Base-by-base conservation (phyloP, 176 grass and related monocot species). In the Ananas comosus region DNA sequence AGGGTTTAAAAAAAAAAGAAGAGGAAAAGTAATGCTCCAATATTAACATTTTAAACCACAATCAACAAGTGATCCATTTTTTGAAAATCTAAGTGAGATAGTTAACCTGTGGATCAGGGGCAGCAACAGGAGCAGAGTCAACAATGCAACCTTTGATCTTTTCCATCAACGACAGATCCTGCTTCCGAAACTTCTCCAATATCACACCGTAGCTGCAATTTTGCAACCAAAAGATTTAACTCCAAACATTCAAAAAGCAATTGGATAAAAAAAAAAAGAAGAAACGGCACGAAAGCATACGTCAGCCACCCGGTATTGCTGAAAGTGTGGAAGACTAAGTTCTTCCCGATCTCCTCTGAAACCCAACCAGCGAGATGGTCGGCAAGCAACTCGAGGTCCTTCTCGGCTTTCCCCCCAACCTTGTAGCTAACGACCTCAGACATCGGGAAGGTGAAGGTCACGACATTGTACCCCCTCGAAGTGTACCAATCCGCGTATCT, bases 251-350 rank as follows among this genome's bases (percentile, higher is more conserved):
- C 49, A 54, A 29, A 2, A 21, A 25, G 8, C 42, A 48, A 67
- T n/a, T 47, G 21, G 1, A 3, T 2, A 11, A 68, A 75, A 66
- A 17, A 42, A 3, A 11, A 70, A 48, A 69, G 23, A 19, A 48
- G 79, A 48, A 49, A 9, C 2, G 25, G 12, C 76, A 66, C 87
- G 49, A 9, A 4, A 18, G 12, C 76, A 66, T 89, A 96, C 93
- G 83, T 89, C 68, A 96, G 80, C 89, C 93, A 96, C 67, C 93
- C 93, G 2, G 93, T 97, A 70, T 92, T 92, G 52, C 93, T 97
- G 71, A 97, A 97, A 72, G 93, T 92, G 71, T 97, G 89, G 77
- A 97, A 97, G 16, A 97, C 78, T 66, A 96, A 85, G 59, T 86
- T 89, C 76, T 91, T 96, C 68, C 72, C 86, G 1, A 51, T 70